Evolutionary conservation across 2,329 filamentous ascomycete species (phyloP), one percentile per base, ranked within the genome.

Genomic region (Sarocladiaceae sp.): DNA sequence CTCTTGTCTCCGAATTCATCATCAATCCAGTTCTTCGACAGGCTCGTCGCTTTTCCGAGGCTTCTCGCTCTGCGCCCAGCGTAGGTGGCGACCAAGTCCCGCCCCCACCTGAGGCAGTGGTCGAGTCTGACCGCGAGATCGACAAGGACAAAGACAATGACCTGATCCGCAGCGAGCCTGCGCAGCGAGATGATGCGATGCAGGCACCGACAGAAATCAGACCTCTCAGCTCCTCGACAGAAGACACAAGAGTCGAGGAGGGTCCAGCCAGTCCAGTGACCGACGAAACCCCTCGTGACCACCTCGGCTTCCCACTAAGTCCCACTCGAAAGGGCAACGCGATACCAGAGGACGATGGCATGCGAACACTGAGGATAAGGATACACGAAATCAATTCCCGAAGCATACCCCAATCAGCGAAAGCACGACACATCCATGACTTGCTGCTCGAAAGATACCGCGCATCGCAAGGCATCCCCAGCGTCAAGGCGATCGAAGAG

Each of bases 301-400:
- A 65, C 46, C 62, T 71, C 12, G 63, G 64, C 39, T 65, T 68
- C 48, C 61, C 64, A 5, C 51, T 64, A 53, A 62, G 60, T 37
- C 60, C 66, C 8, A 57, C 54, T 51, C 65, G 60, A 53, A 61
- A 58, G 46, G 64, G 63, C 13, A 65, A 60, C 5, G 47, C 29
- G 35, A 68, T 90, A 36, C 88, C 88, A 1, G 89, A 86, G 63
- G 87, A 93, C 62, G 89, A 94, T 73, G 89, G 89, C 40, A 92
- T 90, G 85, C 75, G 79, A 17, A 68, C 71, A 52, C 67, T 93
- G 59, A 77, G 89, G 60, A 76, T 72, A 57, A 82, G 81, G 56
- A 90, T 94, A 57, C 77, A 87, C 54, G 74, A 73, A 20, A 86
- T 93, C 55, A 86, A 90, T 64, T 73, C 78, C 23, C 76, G 77